A percentile compares a stretch with the other conserved stretches of the same genome.
These are phyloP conservation scores for Neurospora sp. DNA, from an alignment of 495 filamentous ascomycete genomes.

Conservation along the genomic window DNA sequence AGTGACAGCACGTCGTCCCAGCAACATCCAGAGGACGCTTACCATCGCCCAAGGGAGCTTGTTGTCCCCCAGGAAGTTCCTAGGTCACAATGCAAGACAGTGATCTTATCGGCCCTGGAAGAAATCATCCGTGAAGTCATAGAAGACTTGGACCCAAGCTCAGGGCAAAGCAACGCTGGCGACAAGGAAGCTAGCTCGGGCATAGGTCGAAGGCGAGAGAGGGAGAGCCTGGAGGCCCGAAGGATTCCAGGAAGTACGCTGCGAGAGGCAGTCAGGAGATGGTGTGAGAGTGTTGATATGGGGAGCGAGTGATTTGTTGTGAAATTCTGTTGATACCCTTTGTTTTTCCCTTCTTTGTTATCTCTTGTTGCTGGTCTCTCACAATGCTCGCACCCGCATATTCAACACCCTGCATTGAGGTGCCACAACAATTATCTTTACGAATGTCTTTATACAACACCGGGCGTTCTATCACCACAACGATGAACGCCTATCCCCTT, in stretches of 20 bases:
- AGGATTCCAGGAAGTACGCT: slow-evolving; percentile 24
- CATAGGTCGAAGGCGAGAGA: not conserved
- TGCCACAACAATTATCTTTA: not conserved
- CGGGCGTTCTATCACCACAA: too few species aligned
- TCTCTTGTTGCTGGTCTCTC: not conserved
- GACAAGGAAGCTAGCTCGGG: slow-evolving; percentile 8
- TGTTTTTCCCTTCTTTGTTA: not conserved
- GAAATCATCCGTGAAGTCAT: slow-evolving; percentile 38
- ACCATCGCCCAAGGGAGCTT: slow-evolving; percentile 2
- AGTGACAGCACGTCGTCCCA: slow-evolving; percentile 25
- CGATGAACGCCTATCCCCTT: too few species aligned
- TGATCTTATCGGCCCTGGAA: slow-evolving; percentile 36
- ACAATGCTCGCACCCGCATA: not conserved
- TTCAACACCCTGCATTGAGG: not conserved
- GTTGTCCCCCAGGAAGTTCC: slow-evolving; percentile 25
- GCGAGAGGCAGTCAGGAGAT: slow-evolving; percentile 30
- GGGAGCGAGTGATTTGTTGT: slow-evolving; percentile 15
- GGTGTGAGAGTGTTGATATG: slow-evolving; percentile 35
- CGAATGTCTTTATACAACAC: not conserved
- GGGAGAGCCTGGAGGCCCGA: slow-evolving; percentile 9
- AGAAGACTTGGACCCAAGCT: slow-evolving; percentile 12
- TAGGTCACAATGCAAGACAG: slow-evolving; percentile 37
- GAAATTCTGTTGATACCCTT: not conserved
- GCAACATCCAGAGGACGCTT: not conserved
- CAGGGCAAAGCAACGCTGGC: slow-evolving; percentile 10